Evolutionary conservation across 1,284 basidiomycete genomes (phyloP), one percentile per base, ranked within the genome.

Genomic region (Heterobasidion parviporum): DNA sequence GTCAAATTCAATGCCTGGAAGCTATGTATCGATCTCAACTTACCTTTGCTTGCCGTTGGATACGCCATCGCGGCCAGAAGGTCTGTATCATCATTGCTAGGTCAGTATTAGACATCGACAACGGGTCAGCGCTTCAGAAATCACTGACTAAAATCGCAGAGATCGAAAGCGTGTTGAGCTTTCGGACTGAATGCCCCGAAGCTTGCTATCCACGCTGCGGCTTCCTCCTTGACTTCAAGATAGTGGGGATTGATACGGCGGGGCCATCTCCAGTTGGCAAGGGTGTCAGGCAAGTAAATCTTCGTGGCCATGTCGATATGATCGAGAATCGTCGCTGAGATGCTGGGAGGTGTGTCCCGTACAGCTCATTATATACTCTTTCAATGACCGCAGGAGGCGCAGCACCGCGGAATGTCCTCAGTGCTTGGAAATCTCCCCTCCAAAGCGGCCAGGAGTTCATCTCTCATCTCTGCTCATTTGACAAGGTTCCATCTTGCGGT

Each of bases 191-290:
- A 63, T 4, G 58, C 61, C 16, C 57, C 54, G 50, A 63, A 63
- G 20, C 57, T 60, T 15, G 61, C 54, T 15, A 56, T 50, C 62
- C 62, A 63, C n/a, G 60, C 62, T 41, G 56, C 51, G 0, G 62
- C 61, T 35, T 53, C 62, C 12, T 54, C 53, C 50, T 59, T 61
- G 36, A 55, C 62, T 47, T 60, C 58, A 3, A 53, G 35, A 20
- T 63, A 63, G 51, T 58, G 47, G 12, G 58, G 57, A 38, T 63
- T 63, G 46, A 61, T 47, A 14, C 52, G 54, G 20, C 62, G 62
- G n/a, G 62, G 62, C 62, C 60, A 63, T 36, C 57, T 57, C 62
- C 62, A 63, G 44, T 57, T 53, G 12, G 48, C 52, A 38, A 63
- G 47, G 16, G 57, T 60, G 50, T 61, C 26, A 18, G 62, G 62